Evolutionary conservation across 2,329 filamentous ascomycete species (phyloP).

Genomic region (Teratosphaeria zuluensis): DNA sequence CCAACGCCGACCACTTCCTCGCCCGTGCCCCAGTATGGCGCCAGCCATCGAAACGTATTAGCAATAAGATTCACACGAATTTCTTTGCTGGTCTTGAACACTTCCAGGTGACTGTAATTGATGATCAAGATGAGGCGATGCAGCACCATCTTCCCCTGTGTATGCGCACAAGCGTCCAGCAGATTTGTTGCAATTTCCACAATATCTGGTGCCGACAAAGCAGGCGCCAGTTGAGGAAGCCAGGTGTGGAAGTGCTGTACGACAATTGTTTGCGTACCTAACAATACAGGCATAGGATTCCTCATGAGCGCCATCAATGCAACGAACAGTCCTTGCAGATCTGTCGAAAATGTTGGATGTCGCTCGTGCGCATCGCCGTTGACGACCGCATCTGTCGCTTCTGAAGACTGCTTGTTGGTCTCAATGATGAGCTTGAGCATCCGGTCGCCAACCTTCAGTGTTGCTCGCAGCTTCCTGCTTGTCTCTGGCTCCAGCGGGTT

Average conservation of each 20-base stretch:
- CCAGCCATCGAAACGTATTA: conserved; percentile 83
- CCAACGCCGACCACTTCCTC: conserved; percentile 32
- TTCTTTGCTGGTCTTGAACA: conserved; percentile 68
- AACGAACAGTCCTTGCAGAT: conserved; percentile 80
- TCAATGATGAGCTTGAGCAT: conserved; percentile 93
- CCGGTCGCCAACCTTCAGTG: conserved; percentile 89
- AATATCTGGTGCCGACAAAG: conserved; percentile 74
- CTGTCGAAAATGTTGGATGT: conserved; percentile 66
- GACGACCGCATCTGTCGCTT: conserved; percentile 30
- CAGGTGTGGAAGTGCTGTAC: conserved; percentile 96
- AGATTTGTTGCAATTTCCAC: conserved; percentile 87
- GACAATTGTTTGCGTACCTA: conserved; percentile 88
- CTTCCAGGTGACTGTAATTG: conserved; percentile 72
- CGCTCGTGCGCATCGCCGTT: conserved; percentile 74
- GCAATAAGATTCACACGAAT: conserved; percentile 46
- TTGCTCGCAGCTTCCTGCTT: conserved; percentile 74
- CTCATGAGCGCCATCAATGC: conserved; percentile 83
- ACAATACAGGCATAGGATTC: conserved; percentile 71
- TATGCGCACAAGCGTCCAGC: conserved; percentile 77
- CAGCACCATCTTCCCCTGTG: conserved; percentile 82
- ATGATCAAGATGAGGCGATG: conserved; percentile 90
- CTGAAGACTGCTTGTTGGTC: conserved; percentile 59
- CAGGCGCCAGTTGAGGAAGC: conserved; percentile 77
- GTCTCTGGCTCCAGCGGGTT: conserved; percentile 75
- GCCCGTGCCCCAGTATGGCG: conserved; percentile 79